Percentiles rank a stretch among this genome's conserved stretches.
Evolutionary conservation across 2,329 filamentous ascomycete genomes (phyloP).

Genomic region (Cladosporium sp.): DNA sequence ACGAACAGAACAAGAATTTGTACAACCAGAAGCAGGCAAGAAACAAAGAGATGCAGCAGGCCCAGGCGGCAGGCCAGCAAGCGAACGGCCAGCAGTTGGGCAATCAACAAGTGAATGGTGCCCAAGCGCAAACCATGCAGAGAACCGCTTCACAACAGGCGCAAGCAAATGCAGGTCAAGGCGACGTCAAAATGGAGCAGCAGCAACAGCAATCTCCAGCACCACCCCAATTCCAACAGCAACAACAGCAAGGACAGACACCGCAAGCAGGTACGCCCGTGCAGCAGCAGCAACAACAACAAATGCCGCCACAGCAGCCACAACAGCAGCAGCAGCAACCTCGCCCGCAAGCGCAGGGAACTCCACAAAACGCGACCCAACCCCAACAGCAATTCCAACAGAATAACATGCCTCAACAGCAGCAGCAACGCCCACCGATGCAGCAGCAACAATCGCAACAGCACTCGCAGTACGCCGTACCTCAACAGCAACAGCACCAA

Average conservation of each 20-base stretch:
- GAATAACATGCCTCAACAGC: conserved; percentile 10
- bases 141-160: conserved; percentile 11
- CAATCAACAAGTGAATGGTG: conserved; percentile 11
- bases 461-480: conserved; percentile 13
- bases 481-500: conserved; percentile 25
- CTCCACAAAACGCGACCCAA: conserved; percentile 1
- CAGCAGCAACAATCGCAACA: conserved; percentile 15
- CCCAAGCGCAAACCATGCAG: conserved; percentile 14
- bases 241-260: not conserved
- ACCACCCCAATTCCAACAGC: conserved; percentile 6
- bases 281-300: conserved; percentile 9
- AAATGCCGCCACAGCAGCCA: conserved; percentile 11
- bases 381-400: conserved; percentile 11
- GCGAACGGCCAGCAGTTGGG: conserved; percentile 3
- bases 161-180: conserved; percentile 10
- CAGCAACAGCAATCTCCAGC: conserved; percentile 8
- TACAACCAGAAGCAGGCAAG: conserved; percentile 11
- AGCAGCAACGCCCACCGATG: conserved; percentile 17
- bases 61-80: conserved; percentile 11
- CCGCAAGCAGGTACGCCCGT: conserved; percentile 6
- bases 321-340: conserved; percentile 16
- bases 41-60: conserved; percentile 15
- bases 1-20: conserved; percentile 9
- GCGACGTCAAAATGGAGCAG: conserved; percentile 16
- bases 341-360: conserved; percentile 11